Evolutionary conservation across 176 grass and related monocot genomes (phyloP).

Genomic region (Oryza longistaminata): DNA sequence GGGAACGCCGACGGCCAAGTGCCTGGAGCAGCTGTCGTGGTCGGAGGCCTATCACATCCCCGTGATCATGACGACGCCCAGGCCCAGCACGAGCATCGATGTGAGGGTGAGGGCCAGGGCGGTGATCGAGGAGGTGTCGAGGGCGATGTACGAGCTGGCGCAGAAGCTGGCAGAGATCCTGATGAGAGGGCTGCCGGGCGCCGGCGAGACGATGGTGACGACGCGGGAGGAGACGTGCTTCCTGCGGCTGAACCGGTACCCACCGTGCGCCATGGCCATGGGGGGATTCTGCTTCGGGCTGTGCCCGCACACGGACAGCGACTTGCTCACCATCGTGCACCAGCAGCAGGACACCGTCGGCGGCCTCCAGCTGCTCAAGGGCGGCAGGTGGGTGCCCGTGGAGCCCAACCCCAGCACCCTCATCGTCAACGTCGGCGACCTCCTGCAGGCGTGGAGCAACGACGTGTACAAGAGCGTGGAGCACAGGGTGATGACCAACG

Average conservation of each 20-base stretch:
- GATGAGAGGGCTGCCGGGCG: background rate
- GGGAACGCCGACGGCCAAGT: slow-evolving; percentile 63
- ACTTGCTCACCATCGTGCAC: slow-evolving; percentile 65
- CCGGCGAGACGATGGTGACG: background rate
- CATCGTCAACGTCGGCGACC: slow-evolving; percentile 80
- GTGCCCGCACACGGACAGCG: slow-evolving; percentile 83
- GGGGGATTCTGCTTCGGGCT: slow-evolving; percentile 60
- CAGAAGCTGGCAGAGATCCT: slow-evolving; percentile 53
- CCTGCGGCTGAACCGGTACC: slow-evolving; percentile 79
- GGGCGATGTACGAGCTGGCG: slow-evolving; percentile 57
- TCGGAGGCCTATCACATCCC: slow-evolving; percentile 93
- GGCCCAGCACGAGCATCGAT: background rate
- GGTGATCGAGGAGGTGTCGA: slow-evolving; percentile 53
- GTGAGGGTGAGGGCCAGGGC: slow-evolving; percentile 22
- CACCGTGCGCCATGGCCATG: slow-evolving; percentile 46
- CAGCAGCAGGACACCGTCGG: slow-evolving; percentile 55
- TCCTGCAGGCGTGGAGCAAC: slow-evolving; percentile 83
- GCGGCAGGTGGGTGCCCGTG: slow-evolving; percentile 54
- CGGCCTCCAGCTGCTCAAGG: slow-evolving; percentile 64
- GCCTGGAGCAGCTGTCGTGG: slow-evolving; percentile 71
- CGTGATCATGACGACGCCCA: background rate
- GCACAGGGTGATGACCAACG: slow-evolving; percentile 63
- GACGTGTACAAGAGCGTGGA: slow-evolving; percentile 62
- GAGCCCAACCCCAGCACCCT: slow-evolving; percentile 51
- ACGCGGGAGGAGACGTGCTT: slow-evolving; percentile 55